These are phyloP conservation scores for Penicillium polonicum DNA, from an alignment of 2,329 filamentous ascomycete genomes.

Conservation along the genomic window DNA sequence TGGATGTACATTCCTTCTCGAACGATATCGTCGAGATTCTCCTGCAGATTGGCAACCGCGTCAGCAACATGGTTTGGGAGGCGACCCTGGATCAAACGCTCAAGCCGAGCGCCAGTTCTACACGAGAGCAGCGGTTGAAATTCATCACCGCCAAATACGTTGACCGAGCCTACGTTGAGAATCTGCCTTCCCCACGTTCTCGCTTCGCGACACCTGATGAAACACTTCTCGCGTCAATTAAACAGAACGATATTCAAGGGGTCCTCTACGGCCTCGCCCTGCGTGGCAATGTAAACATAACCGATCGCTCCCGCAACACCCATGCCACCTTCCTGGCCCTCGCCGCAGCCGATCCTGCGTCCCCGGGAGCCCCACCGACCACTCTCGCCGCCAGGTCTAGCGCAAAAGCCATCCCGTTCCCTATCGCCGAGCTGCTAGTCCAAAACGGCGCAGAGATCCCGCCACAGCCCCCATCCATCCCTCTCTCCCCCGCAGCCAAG, in stretches of 20 bases:
- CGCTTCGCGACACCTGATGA: conserved; percentile 79
- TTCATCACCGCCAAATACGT: conserved; percentile 97
- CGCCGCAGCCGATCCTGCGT: conserved; percentile 85
- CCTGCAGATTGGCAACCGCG: conserved; percentile 84
- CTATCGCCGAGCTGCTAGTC: conserved; percentile 83
- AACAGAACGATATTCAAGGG: conserved; percentile 91
- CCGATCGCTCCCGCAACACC: conserved; percentile 82
- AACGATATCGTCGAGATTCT: conserved; percentile 94
- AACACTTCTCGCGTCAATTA: conserved; percentile 85
- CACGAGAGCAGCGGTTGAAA: conserved; percentile 82
- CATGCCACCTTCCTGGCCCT: conserved; percentile 89
- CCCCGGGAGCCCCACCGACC: conserved; percentile 56
- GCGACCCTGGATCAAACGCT: conserved; percentile 69
- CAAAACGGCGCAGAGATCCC: conserved; percentile 95
- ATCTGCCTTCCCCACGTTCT: conserved; percentile 68
- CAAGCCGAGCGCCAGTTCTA: conserved; percentile 76
- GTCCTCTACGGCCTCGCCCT: conserved; percentile 89
- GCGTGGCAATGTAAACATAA: conserved; percentile 79
- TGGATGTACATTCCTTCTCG: conserved; percentile 95
- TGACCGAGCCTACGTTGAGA: conserved; percentile 76
- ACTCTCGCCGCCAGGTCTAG: conserved; percentile 29
- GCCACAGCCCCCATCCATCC: conserved; percentile 70
- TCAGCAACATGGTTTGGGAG: conserved; percentile 98
- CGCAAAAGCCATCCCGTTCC: conserved; percentile 64
- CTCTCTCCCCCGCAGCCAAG: conserved; percentile 75